Conservation (phyloP, 192 early-diverging fungal genomes). For the Backusella parvicylindrica region DNA sequence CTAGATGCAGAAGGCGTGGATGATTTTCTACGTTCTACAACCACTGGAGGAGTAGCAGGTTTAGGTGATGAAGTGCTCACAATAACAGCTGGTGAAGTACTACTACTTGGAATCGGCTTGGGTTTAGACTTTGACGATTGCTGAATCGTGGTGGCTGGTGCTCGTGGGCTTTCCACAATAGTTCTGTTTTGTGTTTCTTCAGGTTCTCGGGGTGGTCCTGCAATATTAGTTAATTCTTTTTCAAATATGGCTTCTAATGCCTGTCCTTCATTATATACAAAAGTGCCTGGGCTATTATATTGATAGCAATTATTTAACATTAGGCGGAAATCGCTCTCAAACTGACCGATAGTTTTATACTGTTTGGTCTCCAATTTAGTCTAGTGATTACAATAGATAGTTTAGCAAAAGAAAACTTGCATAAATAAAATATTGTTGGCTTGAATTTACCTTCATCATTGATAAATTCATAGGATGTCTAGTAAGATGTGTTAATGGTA, state of each 20-base stretch:
- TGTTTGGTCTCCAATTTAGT: slow-evolving; percentile 36
- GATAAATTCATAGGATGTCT: slow-evolving; percentile 52
- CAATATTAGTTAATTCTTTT: slow-evolving; percentile 34
- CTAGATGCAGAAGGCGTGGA: neutral
- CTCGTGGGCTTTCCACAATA: slow-evolving; percentile 42
- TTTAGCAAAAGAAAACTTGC: neutral
- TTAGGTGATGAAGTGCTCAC: neutral
- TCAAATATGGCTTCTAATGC: slow-evolving; percentile 52
- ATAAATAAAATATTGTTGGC: neutral
- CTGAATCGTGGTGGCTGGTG: neutral
- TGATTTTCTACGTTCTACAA: neutral
- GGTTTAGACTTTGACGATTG: slow-evolving; percentile 20
- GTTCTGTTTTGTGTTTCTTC: slow-evolving; percentile 43
- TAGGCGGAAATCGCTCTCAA: slow-evolving; percentile 51
- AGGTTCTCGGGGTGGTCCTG: slow-evolving; percentile 12
- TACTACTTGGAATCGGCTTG: slow-evolving; percentile 12
- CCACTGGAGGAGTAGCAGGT: slow-evolving; percentile 7
- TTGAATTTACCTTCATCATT: slow-evolving; percentile 37
- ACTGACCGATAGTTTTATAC: slow-evolving; percentile 39
- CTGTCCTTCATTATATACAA: slow-evolving; percentile 60
- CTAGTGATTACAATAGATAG: neutral
- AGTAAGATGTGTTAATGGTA: slow-evolving; percentile 44
- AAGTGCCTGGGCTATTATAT: slow-evolving; percentile 60
- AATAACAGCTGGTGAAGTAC: neutral
- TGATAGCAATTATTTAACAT: slow-evolving; percentile 56